These are phyloP conservation scores for Bassia scoparia DNA, from an alignment of 148 eudicot species.

Conservation along the genomic window DNA sequence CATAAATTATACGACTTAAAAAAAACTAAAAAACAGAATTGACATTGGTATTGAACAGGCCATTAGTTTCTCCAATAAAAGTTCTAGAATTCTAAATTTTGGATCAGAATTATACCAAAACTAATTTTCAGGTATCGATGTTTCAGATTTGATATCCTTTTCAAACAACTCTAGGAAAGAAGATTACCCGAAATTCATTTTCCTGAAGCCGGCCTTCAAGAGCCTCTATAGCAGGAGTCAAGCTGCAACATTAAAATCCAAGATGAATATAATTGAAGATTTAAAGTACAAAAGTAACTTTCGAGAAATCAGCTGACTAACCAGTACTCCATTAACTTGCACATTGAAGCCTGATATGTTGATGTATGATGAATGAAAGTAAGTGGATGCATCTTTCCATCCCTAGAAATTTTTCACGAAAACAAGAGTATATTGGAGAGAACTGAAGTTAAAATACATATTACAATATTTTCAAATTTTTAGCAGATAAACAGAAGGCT, in stretches of 20 bases:
- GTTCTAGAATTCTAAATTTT: too few relatives aligned
- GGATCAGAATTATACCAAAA: too few relatives aligned
- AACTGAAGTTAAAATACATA: neutral
- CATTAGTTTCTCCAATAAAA: too few relatives aligned
- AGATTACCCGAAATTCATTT: constrained; percentile 76
- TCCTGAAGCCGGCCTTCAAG: constrained; percentile 74
- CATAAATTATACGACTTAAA: too few relatives aligned
- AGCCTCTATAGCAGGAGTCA: constrained; percentile 83
- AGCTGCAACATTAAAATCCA: constrained; percentile 46
- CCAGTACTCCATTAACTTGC: constrained; percentile 99
- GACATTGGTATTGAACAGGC: too few relatives aligned
- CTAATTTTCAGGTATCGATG: too few relatives aligned
- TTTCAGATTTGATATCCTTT: neutral
- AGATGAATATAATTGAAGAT: constrained; percentile 11
- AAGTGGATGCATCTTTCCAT: constrained; percentile 89
- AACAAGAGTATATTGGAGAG: neutral
- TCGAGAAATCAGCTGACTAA: constrained; percentile 29
- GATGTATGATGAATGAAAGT: constrained; percentile 93
- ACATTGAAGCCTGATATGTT: constrained; percentile 94
- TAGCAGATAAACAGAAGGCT: neutral
- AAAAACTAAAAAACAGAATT: too few relatives aligned
- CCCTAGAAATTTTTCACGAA: constrained; percentile 38
- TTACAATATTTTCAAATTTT: neutral
- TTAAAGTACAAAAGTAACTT: constrained; percentile 1
- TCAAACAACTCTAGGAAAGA: neutral